Evolutionary conservation across 2,329 filamentous ascomycete species (phyloP).

Genomic region (Westerdykella ornata): DNA sequence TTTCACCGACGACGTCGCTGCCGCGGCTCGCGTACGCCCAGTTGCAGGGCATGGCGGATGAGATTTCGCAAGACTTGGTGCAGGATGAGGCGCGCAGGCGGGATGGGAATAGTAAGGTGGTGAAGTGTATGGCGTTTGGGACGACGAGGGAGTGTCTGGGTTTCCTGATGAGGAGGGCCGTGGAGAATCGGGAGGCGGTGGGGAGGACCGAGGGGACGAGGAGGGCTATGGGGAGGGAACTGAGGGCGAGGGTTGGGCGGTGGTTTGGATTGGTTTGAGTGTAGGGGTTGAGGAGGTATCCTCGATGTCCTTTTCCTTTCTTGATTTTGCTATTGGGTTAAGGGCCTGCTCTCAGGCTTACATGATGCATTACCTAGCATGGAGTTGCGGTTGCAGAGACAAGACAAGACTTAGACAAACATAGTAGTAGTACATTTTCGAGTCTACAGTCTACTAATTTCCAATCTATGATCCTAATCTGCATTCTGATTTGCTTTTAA

Average conservation of each 20-base stretch:
- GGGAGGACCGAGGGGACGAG: conserved; percentile 48
- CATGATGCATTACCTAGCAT: background rate
- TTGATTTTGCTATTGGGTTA: background rate
- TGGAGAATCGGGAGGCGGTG: conserved; percentile 57
- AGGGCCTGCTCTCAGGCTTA: background rate
- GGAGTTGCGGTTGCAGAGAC: background rate
- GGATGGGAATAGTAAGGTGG: conserved; percentile 40
- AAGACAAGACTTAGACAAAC: background rate
- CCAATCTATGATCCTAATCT: too few species aligned
- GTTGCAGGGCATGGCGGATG: conserved; percentile 92
- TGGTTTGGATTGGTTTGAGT: background rate
- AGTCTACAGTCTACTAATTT: too few species aligned
- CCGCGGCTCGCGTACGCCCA: conserved; percentile 59
- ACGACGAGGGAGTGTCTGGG: conserved; percentile 79
- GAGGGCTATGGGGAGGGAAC: conserved; percentile 46
- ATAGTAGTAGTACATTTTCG: too few species aligned
- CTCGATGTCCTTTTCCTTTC: too few species aligned
- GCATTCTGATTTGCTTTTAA: background rate
- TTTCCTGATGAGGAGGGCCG: conserved; percentile 56
- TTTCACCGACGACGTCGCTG: conserved; percentile 11
- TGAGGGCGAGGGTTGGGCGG: conserved; percentile 34
- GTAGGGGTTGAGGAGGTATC: background rate
- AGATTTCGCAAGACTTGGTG: conserved; percentile 60
- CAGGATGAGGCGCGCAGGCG: conserved; percentile 37
- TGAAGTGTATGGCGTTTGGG: conserved; percentile 71